phyloP scores from a whole-genome alignment of 176 grass and related monocot species.

The Elymus sibiricus region DNA sequence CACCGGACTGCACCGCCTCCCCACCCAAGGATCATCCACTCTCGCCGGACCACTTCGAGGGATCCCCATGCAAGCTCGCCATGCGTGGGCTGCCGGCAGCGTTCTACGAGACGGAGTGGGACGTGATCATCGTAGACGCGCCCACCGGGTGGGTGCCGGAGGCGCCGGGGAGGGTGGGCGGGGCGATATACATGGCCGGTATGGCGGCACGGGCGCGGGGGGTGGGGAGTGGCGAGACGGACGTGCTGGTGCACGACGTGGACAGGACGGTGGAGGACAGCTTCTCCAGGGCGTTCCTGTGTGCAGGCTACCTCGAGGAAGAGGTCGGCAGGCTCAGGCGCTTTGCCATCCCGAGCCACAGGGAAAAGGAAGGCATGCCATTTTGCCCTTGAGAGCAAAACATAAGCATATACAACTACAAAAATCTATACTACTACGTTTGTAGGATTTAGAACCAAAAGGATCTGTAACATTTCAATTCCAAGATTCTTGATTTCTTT shows the following conservation, averaged over 20 bases:
- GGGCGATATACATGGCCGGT: slow-evolving; percentile 54
- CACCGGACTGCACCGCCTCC: neutral
- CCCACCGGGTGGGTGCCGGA: slow-evolving; percentile 41
- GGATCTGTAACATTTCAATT: neutral
- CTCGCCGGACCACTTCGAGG: slow-evolving; percentile 23
- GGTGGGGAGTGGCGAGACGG: slow-evolving; percentile 35
- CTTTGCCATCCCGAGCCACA: slow-evolving; percentile 62
- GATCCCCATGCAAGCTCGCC: slow-evolving; percentile 42
- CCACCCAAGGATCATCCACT: neutral
- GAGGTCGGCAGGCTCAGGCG: slow-evolving; percentile 55
- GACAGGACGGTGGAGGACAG: slow-evolving; percentile 39
- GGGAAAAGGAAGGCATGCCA: slow-evolving; percentile 25
- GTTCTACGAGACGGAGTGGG: slow-evolving; percentile 72
- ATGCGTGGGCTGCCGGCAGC: slow-evolving; percentile 48
- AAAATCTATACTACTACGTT: neutral
- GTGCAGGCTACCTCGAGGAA: slow-evolving; percentile 59
- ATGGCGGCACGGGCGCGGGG: slow-evolving; percentile 45
- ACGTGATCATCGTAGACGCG: slow-evolving; percentile 60
- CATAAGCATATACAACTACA: neutral
- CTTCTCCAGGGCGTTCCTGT: slow-evolving; percentile 48
- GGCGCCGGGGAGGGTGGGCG: slow-evolving; percentile 48
- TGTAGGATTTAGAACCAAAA: slow-evolving; percentile 1
- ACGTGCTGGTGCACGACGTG: slow-evolving; percentile 65
- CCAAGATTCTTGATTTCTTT: neutral
- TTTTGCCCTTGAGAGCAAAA: slow-evolving; percentile 54